phyloP scores from a whole-genome alignment of 257 asterid species.

The Solanum neorickii region DNA sequence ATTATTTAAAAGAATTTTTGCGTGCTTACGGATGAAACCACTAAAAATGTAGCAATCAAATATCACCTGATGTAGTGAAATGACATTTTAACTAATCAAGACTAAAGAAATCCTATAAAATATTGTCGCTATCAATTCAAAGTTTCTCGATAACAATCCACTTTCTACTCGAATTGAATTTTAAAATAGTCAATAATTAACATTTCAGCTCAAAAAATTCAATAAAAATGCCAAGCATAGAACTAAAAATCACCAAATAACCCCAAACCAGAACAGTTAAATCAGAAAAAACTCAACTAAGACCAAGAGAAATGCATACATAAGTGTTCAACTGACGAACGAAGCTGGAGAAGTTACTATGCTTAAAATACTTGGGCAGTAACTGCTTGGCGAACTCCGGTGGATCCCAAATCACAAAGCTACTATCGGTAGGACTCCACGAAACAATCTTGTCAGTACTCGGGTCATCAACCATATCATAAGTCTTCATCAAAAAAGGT shows the following conservation, averaged over 20 bases:
- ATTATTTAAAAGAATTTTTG: neutral
- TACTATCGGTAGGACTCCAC: constrained; percentile 58
- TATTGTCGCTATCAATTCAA: neutral
- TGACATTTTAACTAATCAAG: neutral
- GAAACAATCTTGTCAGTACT: constrained; percentile 56
- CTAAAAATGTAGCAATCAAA: neutral
- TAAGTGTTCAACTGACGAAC: constrained; percentile 46
- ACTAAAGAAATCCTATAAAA: neutral
- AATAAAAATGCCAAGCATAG: neutral
- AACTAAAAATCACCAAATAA: neutral
- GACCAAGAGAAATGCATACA: constrained; percentile 4
- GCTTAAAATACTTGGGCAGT: constrained; percentile 73
- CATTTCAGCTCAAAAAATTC: neutral
- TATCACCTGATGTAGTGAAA: neutral
- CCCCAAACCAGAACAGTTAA: neutral
- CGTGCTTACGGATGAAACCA: neutral
- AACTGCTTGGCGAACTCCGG: constrained; percentile 56
- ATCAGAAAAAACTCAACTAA: neutral
- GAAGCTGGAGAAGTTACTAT: constrained; percentile 75
- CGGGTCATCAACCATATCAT: constrained; percentile 81
- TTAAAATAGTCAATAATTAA: neutral
- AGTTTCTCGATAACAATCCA: neutral
- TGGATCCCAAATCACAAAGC: constrained; percentile 76
- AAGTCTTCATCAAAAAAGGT: constrained; percentile 69
- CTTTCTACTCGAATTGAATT: neutral